phyloP scores from a whole-genome alignment of 768 basidiomycete genomes.

The Austroboletus eburneus region DNA sequence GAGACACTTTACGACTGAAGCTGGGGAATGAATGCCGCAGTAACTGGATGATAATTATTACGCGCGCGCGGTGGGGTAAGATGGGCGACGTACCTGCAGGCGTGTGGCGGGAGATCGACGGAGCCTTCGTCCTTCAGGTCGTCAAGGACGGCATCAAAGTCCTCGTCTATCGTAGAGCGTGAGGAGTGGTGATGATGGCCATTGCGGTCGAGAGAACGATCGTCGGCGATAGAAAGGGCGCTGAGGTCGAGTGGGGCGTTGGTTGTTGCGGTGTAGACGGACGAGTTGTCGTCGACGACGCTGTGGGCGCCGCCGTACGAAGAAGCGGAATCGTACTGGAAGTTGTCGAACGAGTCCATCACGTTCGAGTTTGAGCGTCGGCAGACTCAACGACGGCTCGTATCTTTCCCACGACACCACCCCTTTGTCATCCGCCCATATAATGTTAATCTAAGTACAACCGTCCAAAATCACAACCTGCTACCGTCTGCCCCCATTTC shows the following conservation, averaged over 20 bases:
- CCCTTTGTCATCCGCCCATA: not conserved
- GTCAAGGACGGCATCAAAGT: slow-evolving; percentile 86
- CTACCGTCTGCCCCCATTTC: slow-evolving; percentile 44
- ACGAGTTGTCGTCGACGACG: slow-evolving; percentile 75
- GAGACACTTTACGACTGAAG: slow-evolving; percentile 94
- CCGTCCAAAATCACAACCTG: slow-evolving; percentile 1
- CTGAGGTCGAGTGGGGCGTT: slow-evolving; percentile 60
- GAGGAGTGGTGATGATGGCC: slow-evolving; percentile 34
- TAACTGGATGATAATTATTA: slow-evolving; percentile 53
- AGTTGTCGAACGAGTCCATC: slow-evolving; percentile 85
- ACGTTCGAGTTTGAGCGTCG: slow-evolving; percentile 19
- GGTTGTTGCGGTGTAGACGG: slow-evolving; percentile 74
- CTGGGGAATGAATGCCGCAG: slow-evolving; percentile 96
- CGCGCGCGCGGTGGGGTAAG: slow-evolving; percentile 1
- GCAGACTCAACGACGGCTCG: too few relatives aligned
- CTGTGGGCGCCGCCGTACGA: slow-evolving; percentile 69
- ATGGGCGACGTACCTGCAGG: slow-evolving; percentile 73
- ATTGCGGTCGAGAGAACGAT: slow-evolving; percentile 42
- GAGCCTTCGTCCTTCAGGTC: slow-evolving; percentile 80
- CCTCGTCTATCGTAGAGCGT: slow-evolving; percentile 58
- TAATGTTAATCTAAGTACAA: not conserved
- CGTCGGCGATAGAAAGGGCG: slow-evolving; percentile 64
- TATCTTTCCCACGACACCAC: slow-evolving; percentile 31
- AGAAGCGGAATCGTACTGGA: slow-evolving; percentile 79
- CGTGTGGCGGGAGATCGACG: slow-evolving; percentile 84